phyloP scores from a whole-genome alignment of 768 basidiomycete genomes.

The Panaeolus cyanescens region DNA sequence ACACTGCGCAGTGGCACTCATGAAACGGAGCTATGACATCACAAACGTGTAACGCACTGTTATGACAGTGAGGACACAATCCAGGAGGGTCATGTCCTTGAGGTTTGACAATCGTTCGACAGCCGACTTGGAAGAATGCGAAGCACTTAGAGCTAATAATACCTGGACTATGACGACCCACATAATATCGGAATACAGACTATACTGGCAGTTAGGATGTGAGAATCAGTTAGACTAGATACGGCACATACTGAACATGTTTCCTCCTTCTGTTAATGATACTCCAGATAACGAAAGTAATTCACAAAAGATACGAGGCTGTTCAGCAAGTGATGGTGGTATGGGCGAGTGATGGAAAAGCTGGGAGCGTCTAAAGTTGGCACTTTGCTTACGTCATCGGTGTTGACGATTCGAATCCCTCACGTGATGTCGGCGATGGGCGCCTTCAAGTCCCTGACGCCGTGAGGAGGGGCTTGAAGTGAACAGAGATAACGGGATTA shows the following conservation, averaged over 20 bases:
- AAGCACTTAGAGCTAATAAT: slow-evolving; percentile 3
- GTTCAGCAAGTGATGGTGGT: not conserved
- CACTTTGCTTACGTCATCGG: not conserved
- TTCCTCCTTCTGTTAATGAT: not conserved
- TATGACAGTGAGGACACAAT: slow-evolving; percentile 73
- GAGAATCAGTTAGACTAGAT: not conserved
- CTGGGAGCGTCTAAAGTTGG: not conserved
- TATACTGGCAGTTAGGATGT: slow-evolving; percentile 16
- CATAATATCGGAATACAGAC: slow-evolving; percentile 57
- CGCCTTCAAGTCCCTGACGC: not conserved
- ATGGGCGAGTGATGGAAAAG: not conserved
- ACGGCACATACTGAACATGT: not conserved
- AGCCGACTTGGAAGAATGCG: slow-evolving; percentile 53
- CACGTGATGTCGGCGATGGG: not conserved
- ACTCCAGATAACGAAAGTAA: not conserved
- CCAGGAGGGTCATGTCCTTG: slow-evolving; percentile 53
- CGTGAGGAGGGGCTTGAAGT: not conserved
- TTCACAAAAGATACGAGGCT: too few species aligned
- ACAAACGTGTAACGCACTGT: slow-evolving; percentile 46
- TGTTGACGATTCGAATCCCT: not conserved
- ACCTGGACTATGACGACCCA: slow-evolving; percentile 25
- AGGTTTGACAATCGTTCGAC: slow-evolving; percentile 59
- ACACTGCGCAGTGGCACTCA: too few species aligned
- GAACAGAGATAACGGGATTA: not conserved
- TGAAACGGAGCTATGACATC: slow-evolving; percentile 3